phyloP scores from a whole-genome alignment of 2,329 filamentous ascomycete species.

The Neopestalotiopsis sp. region DNA sequence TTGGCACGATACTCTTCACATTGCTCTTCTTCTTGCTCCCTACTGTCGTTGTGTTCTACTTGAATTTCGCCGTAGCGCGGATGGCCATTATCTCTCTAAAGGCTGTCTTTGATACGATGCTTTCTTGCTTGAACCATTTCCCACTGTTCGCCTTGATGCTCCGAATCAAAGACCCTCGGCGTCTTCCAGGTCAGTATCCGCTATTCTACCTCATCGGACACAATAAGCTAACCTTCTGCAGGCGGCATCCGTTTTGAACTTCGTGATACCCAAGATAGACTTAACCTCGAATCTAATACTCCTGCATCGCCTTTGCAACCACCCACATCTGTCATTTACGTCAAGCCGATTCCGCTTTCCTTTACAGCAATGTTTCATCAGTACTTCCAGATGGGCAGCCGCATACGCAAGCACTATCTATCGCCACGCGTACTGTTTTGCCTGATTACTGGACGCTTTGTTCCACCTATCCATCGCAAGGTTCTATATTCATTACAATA shows the following conservation, averaged over 20 bases:
- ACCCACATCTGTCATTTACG: slow-evolving; percentile 81
- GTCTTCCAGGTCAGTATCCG: slow-evolving; percentile 75
- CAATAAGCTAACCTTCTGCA: slow-evolving; percentile 40
- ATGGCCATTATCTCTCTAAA: slow-evolving; percentile 96
- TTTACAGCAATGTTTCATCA: slow-evolving; percentile 96
- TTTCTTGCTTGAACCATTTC: slow-evolving; percentile 97
- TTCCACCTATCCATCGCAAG: slow-evolving; percentile 92
- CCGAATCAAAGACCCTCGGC: slow-evolving; percentile 87
- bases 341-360: slow-evolving; percentile 90
- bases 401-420: slow-evolving; percentile 94
- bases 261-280: slow-evolving; percentile 69
- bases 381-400: slow-evolving; percentile 92
- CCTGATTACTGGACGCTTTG: slow-evolving; percentile 87
- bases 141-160: slow-evolving; percentile 97
- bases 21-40: slow-evolving; percentile 93
- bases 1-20: slow-evolving; percentile 96
- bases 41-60: slow-evolving; percentile 94
- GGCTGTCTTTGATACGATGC: slow-evolving; percentile 85
- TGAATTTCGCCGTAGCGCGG: slow-evolving; percentile 91
- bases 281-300: slow-evolving; percentile 40
- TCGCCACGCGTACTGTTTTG: slow-evolving; percentile 87
- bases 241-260: slow-evolving; percentile 91
- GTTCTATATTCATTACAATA: slow-evolving; percentile 97
- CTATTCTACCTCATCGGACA: neutral
- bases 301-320: slow-evolving; percentile 42